Base-by-base conservation (phyloP, 2,329 filamentous ascomycete species). In the Aaosphaeria pasadenensis region DNA sequence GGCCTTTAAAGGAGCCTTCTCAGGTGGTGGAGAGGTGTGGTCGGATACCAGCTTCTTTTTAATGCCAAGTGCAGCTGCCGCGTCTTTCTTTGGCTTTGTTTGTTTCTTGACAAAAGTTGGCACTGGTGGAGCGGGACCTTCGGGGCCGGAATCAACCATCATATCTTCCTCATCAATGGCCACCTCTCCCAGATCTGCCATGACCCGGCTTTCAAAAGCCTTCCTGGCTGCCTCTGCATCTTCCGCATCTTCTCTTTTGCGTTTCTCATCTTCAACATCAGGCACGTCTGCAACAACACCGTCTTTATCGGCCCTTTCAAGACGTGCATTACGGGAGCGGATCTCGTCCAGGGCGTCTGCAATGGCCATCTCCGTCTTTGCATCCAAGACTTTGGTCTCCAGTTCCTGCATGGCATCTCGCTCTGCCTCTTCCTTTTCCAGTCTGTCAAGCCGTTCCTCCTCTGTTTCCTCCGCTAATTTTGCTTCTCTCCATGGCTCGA, bases 291-390 rank as follows among this genome's bases (percentile, higher is more conserved):
- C 79, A 17, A 83, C 81, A 5, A 39, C 59, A 48, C 86, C 83
- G 4, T 83, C 76, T 62, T 84, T 83, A 47, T 84, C 82, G 6
- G 86, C 87, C 55, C 88, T 80, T 70, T 95, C 89, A 43, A 94
- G 84, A 54, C 91, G 79, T 6, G 94, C 94, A 73, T 99, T 99
- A 55, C 92, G 77, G 45, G 89, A 92, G 47, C 92, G 80, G 48
- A 99, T 96, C 73, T 96, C 91, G 70, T 99, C 94, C 47, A 99
- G 74, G 6, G 91, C 92, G 75, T 99, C 94, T 2, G 94, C 94
- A 40, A 96, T 89, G 13, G 88, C 89, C 91, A 99, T 99, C 72
- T 99, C 94, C 38, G 87, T 81, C 75, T 94, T 91, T 1, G 91
- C 91, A 69, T 99, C 94, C 24, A 88, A 75, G 47, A 92, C 96